A percentile compares a stretch with the other conserved stretches of the same genome.
Conservation (phyloP, 2,329 filamentous ascomycete genomes). For the Talaromyces sp. region DNA sequence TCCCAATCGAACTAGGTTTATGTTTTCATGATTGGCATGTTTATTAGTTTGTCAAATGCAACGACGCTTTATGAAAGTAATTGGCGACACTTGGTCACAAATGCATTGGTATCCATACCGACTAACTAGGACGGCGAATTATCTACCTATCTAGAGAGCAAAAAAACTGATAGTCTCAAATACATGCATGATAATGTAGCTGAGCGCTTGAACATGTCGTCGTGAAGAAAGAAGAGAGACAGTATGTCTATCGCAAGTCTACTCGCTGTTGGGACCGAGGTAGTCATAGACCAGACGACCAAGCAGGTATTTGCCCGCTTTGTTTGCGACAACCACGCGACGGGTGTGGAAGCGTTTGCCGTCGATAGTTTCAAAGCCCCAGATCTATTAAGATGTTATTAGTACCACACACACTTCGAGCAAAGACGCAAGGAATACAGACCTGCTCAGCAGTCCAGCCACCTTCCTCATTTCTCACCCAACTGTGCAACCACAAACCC, state of each 20-base stretch:
- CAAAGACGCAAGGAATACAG: slow-evolving; percentile 14
- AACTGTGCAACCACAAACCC: slow-evolving; percentile 46
- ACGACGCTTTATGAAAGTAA: background rate
- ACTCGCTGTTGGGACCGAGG: slow-evolving; percentile 4
- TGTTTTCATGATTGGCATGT: background rate
- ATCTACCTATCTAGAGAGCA: background rate
- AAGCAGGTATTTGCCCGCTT: slow-evolving; percentile 31
- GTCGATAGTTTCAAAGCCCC: slow-evolving; percentile 43
- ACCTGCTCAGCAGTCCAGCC: slow-evolving; percentile 55
- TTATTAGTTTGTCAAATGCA: background rate
- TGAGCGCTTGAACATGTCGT: background rate
- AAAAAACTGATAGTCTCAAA: background rate
- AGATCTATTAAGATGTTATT: slow-evolving; percentile 30
- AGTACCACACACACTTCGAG: too few species aligned
- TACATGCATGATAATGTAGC: background rate
- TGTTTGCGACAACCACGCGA: slow-evolving; percentile 35
- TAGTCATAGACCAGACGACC: slow-evolving; percentile 41
- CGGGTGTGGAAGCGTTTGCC: slow-evolving; percentile 40
- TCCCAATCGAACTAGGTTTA: background rate
- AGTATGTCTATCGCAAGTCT: background rate
- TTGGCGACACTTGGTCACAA: background rate
- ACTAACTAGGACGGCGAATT: background rate
- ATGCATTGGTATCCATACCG: background rate
- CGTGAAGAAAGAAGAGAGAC: background rate
- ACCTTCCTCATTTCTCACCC: slow-evolving; percentile 44